phyloP scores from a whole-genome alignment of 2,329 filamentous ascomycete species.

The Neophaeococcomyces mojaviensis region DNA sequence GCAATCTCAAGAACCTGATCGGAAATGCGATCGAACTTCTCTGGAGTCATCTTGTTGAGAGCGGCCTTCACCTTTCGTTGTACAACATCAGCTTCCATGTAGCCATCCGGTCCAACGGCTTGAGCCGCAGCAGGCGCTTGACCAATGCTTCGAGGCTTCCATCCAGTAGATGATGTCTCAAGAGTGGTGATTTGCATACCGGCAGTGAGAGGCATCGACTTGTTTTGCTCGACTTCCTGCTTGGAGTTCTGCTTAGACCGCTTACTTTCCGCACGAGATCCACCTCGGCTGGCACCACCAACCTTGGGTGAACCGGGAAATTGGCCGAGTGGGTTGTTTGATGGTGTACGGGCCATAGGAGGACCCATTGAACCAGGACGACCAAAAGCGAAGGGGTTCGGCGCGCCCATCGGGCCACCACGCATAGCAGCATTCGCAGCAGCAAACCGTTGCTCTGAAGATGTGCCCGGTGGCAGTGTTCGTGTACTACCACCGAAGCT shows the following conservation, averaged over 20 bases:
- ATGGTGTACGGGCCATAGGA: slow-evolving; percentile 57
- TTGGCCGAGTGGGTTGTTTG: slow-evolving; percentile 44
- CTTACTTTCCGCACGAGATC: slow-evolving; percentile 39
- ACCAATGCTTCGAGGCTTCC: slow-evolving; percentile 75
- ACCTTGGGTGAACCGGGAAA: slow-evolving; percentile 66
- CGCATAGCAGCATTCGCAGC: slow-evolving; percentile 49
- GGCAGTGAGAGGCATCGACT: slow-evolving; percentile 85
- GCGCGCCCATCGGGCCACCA: slow-evolving; percentile 33
- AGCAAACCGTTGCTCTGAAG: slow-evolving; percentile 67
- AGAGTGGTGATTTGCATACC: slow-evolving; percentile 77
- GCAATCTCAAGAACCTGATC: slow-evolving; percentile 90
- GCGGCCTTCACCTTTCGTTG: slow-evolving; percentile 98
- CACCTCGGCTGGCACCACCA: slow-evolving; percentile 55
- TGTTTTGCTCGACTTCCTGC: slow-evolving; percentile 63
- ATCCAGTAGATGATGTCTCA: slow-evolving; percentile 63
- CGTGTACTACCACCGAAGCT: slow-evolving; percentile 51
- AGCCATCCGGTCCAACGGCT: slow-evolving; percentile 44
- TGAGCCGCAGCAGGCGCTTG: slow-evolving; percentile 37
- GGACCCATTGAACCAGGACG: slow-evolving; percentile 52
- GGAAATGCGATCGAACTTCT: slow-evolving; percentile 95
- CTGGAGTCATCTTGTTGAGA: slow-evolving; percentile 99
- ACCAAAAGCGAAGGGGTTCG: slow-evolving; percentile 53
- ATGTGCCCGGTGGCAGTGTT: slow-evolving; percentile 66
- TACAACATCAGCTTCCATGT: slow-evolving; percentile 84
- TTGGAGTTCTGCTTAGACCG: slow-evolving; percentile 43